Conservation (phyloP, 345 rosid genomes). For the Hibiscus mutabilis region DNA sequence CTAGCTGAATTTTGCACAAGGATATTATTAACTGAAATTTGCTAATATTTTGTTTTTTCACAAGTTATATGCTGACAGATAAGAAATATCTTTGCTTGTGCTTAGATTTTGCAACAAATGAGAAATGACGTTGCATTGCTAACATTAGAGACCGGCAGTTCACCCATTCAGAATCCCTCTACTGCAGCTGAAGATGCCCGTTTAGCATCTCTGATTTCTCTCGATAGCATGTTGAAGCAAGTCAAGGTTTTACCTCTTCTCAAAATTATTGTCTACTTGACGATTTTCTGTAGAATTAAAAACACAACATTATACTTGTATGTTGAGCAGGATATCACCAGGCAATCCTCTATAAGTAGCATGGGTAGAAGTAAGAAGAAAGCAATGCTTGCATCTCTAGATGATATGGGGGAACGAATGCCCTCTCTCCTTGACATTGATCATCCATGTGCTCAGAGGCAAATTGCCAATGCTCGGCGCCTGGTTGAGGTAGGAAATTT, state of each 20-base stretch:
- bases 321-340: conserved; percentile 60
- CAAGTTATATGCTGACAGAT: background rate
- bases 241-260: conserved; percentile 54
- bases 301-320: conserved; percentile 1
- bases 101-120: conserved; percentile 93
- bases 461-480: conserved; percentile 67
- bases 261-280: background rate
- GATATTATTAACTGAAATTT: background rate
- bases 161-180: conserved; percentile 68
- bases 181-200: conserved; percentile 98
- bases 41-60: background rate
- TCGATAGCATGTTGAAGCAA: conserved; percentile 91
- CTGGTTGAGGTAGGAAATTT: conserved; percentile 56
- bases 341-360: conserved; percentile 69
- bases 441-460: conserved; percentile 89
- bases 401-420: conserved; percentile 78
- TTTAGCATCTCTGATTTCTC: conserved; percentile 91
- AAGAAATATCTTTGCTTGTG: conserved; percentile 4
- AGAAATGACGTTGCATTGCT: conserved; percentile 72
- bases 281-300: conserved; percentile 2
- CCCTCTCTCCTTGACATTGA: conserved; percentile 97
- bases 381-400: conserved; percentile 65
- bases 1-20: conserved; percentile 5
- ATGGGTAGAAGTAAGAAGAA: conserved; percentile 78
- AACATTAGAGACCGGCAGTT: conserved; percentile 56